Evolutionary conservation across 768 basidiomycete species (phyloP).

Genomic region (Psilocybe subaeruginosa): DNA sequence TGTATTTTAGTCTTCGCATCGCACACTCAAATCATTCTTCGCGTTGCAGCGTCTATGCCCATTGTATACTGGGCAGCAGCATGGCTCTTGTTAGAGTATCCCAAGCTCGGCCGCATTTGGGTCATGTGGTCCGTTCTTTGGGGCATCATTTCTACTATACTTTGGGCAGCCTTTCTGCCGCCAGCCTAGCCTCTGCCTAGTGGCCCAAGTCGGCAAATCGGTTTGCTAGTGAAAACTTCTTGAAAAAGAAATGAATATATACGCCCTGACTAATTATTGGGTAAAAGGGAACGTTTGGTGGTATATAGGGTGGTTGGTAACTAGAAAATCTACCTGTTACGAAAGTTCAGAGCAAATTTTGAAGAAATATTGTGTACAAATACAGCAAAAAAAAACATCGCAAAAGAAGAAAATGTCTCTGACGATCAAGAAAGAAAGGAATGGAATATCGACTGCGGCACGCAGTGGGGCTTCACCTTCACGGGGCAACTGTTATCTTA

Average conservation of each 20-base stretch:
- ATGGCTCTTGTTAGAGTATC: conserved; percentile 55
- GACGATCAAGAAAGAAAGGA: neutral
- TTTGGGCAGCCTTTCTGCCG: conserved; percentile 88
- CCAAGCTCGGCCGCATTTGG: conserved; percentile 61
- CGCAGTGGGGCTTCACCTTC: neutral
- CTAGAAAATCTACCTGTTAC: neutral
- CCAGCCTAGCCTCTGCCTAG: conserved; percentile 61
- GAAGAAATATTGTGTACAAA: too few relatives aligned
- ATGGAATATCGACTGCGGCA: neutral
- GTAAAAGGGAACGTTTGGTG: neutral
- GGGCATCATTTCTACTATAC: conserved; percentile 66
- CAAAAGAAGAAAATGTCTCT: neutral
- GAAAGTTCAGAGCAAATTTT: neutral
- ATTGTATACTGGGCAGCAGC: conserved; percentile 88
- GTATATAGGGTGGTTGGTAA: neutral
- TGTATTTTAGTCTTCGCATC: conserved; percentile 73
- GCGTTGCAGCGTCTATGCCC: conserved; percentile 77
- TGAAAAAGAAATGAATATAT: too few relatives aligned
- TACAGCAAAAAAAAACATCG: too few relatives aligned
- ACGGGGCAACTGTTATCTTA: neutral
- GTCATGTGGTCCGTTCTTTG: conserved; percentile 79
- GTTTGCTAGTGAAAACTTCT: too few relatives aligned
- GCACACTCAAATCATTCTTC: conserved; percentile 86
- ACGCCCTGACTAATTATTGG: neutral
- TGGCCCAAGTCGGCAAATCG: too few relatives aligned